A percentile compares a stretch with the other conserved stretches of the same genome.
These are phyloP conservation scores for maize (Zea mays) DNA, from an alignment of 176 grass and related monocot genomes.

Conservation along the genomic window DNA sequence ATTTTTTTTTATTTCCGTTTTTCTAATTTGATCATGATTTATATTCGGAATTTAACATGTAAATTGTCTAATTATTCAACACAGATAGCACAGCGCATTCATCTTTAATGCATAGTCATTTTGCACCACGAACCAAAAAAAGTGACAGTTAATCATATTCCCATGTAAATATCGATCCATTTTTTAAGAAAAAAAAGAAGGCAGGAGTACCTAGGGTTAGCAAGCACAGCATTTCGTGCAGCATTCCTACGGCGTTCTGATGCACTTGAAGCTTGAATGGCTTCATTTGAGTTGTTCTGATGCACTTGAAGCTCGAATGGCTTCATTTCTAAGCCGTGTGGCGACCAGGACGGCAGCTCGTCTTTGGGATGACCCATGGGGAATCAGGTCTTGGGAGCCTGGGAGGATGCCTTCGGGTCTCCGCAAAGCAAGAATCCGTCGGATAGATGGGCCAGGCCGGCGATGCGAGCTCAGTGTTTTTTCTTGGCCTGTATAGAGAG, in stretches of 20 bases:
- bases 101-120: slow-evolving; percentile 26
- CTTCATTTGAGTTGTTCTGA: slow-evolving; percentile 50
- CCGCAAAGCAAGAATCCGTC: slow-evolving; percentile 6
- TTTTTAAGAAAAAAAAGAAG: not conserved
- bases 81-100: not conserved
- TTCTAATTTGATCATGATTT: no score
- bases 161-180: not conserved
- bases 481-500: no score
- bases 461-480: no score
- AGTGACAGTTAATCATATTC: not conserved
- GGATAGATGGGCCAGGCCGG: not conserved
- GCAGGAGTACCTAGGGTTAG: slow-evolving; percentile 68
- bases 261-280: slow-evolving; percentile 43
- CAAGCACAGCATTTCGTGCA: slow-evolving; percentile 60
- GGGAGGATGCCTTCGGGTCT: not conserved
- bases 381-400: not conserved
- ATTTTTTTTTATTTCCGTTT: no score
- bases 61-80: no score
- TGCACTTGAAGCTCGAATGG: not conserved
- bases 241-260: slow-evolving; percentile 49
- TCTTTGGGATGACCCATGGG: not conserved
- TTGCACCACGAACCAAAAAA: slow-evolving; percentile 1
- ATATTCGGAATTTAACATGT: no score
- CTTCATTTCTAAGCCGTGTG: not conserved
- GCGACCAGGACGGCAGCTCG: not conserved